Evolutionary conservation across 352 stramenopile genomes (phyloP), one percentile per base, ranked within the genome.

Genomic region (Globisporangium lucens): DNA sequence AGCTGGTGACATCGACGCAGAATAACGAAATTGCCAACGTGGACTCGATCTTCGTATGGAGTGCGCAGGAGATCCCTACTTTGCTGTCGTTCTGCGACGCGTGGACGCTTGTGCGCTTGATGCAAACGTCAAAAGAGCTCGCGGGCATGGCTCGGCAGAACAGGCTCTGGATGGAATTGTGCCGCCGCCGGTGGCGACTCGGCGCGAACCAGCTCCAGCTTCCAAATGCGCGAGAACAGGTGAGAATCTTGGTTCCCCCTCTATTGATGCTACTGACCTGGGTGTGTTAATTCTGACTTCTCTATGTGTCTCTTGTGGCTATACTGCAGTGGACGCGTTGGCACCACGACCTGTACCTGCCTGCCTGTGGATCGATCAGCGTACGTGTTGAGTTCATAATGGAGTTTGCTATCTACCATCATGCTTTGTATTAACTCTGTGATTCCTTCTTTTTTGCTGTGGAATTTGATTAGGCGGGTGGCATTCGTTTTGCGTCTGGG

Each of bases 11-110:
- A 10, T 60, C 55, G 29, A 47, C n/a, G 17, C 43, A 61, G 20
- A 60, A 60, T 6, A 20, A 49, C 20, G 15, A 47, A 6, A 17
- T 36, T 61, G 30, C 9, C 33, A 41, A 36, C n/a, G 33, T 63
- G 8, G 35, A 63, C 17, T 74, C 69, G 6, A 15, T 63, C 17
- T 75, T 83, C 12, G 66, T 74, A 27, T 86, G 78, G 73, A 71
- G 58, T 36, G 77, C 69, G 0, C 71, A 76, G 47, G 74, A 83
- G 61, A 76, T 87, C 12, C 78, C 78, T 9, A 74, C 71, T 4
- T 58, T 89, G 47, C 52, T 89, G 29, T 63, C 72, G 22, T 78
- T 71, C 63, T 89, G 78, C 49, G 80, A 89, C 57, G 80, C 80
- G 12, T 87, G 80, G 80, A 80, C 70, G 33, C 66, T 89, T 24